Evolutionary conservation across 176 grass and related monocot genomes (phyloP).

Genomic region (Zea luxurians): DNA sequence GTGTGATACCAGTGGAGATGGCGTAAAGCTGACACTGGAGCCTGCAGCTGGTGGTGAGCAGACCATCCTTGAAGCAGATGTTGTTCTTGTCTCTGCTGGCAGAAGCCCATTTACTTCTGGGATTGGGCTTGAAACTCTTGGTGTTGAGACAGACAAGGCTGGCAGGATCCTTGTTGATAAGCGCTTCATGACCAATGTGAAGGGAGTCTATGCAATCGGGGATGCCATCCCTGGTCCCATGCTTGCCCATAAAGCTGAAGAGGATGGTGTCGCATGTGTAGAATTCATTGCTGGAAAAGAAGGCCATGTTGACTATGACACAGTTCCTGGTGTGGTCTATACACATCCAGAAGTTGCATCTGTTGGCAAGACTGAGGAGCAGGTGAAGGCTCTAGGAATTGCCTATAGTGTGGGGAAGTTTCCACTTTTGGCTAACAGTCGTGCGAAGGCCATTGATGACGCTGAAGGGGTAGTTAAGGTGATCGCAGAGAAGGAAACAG

Average conservation of each 20-base stretch:
- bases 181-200: conserved; percentile 85
- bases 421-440: conserved; percentile 89
- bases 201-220: conserved; percentile 90
- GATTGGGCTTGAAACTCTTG: conserved; percentile 73
- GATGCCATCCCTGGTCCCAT: conserved; percentile 97
- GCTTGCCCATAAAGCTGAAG: conserved; percentile 99
- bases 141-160: conserved; percentile 78
- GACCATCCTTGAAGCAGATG: conserved; percentile 78
- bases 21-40: conserved; percentile 77
- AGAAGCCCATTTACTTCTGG: conserved; percentile 74
- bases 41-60: conserved; percentile 91
- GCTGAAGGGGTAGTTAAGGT: conserved; percentile 97
- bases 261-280: conserved; percentile 90
- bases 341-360: conserved; percentile 96
- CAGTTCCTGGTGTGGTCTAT: conserved; percentile 91
- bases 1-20: conserved; percentile 78
- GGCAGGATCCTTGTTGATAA: conserved; percentile 87
- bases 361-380: conserved; percentile 96
- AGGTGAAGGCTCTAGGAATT: conserved; percentile 75
- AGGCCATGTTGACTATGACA: conserved; percentile 93
- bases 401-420: conserved; percentile 83
- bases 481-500: conserved; percentile 81
- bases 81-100: conserved; percentile 91
- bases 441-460: conserved; percentile 94
- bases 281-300: conserved; percentile 96